Conservation (phyloP, 2,329 filamentous ascomycete species). For the Fusarium sp. region DNA sequence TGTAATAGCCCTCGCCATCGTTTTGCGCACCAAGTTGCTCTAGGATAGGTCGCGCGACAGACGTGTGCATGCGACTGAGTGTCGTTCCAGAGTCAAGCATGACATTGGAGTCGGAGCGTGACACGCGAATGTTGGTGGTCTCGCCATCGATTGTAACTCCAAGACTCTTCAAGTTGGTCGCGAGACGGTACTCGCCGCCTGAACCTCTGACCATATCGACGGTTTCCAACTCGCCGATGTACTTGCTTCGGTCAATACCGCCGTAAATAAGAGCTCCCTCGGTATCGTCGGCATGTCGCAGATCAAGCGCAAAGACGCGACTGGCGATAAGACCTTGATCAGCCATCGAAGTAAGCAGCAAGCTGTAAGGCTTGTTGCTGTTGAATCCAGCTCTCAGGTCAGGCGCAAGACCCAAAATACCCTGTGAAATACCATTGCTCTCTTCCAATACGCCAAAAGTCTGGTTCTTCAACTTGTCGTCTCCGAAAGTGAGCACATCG, state of each 20-base stretch:
- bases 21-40: conserved; percentile 56
- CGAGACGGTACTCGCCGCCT: conserved; percentile 54
- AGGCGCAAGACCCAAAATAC: conserved; percentile 65
- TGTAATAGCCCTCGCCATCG: conserved; percentile 59
- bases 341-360: conserved; percentile 64
- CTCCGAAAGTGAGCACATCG: conserved; percentile 61
- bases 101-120: conserved; percentile 54
- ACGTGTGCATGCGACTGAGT: conserved; percentile 59
- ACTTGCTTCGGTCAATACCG: conserved; percentile 65
- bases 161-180: conserved; percentile 50
- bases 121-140: conserved; percentile 44
- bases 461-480: conserved; percentile 57
- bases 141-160: conserved; percentile 48
- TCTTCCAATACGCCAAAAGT: conserved; percentile 62
- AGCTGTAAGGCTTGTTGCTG: conserved; percentile 59
- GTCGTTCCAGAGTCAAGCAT: conserved; percentile 68
- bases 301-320: conserved; percentile 64
- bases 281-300: conserved; percentile 58
- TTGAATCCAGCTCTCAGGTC: conserved; percentile 56
- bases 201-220: conserved; percentile 58
- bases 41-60: conserved; percentile 58
- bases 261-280: conserved; percentile 66
- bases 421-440: conserved; percentile 62
- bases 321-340: conserved; percentile 61
- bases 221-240: conserved; percentile 59